These are phyloP conservation scores for Atalantia buxifolia DNA, from an alignment of 345 rosid genomes.

Conservation along the genomic window DNA sequence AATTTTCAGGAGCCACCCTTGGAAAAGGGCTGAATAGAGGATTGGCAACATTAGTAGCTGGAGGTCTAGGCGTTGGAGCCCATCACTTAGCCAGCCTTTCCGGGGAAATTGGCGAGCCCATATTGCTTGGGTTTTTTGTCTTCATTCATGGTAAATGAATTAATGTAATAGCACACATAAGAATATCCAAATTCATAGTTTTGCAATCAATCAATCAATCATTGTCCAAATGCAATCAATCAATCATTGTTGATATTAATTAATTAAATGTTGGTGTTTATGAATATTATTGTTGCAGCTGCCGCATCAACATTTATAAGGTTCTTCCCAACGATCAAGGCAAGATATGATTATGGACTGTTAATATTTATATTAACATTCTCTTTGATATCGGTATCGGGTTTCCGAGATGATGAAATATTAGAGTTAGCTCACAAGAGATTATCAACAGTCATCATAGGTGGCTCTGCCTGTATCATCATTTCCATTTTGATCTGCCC, in stretches of 20 bases:
- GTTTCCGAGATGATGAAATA: constrained; percentile 54
- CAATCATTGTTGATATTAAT: neutral
- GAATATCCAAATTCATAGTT: neutral
- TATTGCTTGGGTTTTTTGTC: constrained; percentile 62
- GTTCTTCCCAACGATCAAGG: constrained; percentile 72
- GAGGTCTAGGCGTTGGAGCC: constrained; percentile 61
- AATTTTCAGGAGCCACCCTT: constrained; percentile 43
- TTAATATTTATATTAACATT: constrained; percentile 75
- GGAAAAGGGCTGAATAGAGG: constrained; percentile 71
- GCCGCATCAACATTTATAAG: constrained; percentile 56
- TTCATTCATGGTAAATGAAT: constrained; percentile 46
- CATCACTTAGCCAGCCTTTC: constrained; percentile 57
- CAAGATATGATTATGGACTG: constrained; percentile 81
- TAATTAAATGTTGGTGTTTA: neutral
- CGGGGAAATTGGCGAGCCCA: constrained; percentile 56
- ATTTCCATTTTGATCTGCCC: constrained; percentile 54
- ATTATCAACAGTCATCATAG: constrained; percentile 61
- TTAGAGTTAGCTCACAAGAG: constrained; percentile 51
- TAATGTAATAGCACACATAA: neutral
- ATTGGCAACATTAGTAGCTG: constrained; percentile 64
- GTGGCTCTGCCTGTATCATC: constrained; percentile 42
- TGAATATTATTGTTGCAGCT: constrained; percentile 36
- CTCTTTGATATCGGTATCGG: constrained; percentile 65
- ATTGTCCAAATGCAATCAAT: neutral
- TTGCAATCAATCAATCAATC: neutral